A percentile compares a stretch with the other conserved stretches of the same genome.
Conservation (phyloP, 2,329 filamentous ascomycete species). For the Parastagonospora nodorum region DNA sequence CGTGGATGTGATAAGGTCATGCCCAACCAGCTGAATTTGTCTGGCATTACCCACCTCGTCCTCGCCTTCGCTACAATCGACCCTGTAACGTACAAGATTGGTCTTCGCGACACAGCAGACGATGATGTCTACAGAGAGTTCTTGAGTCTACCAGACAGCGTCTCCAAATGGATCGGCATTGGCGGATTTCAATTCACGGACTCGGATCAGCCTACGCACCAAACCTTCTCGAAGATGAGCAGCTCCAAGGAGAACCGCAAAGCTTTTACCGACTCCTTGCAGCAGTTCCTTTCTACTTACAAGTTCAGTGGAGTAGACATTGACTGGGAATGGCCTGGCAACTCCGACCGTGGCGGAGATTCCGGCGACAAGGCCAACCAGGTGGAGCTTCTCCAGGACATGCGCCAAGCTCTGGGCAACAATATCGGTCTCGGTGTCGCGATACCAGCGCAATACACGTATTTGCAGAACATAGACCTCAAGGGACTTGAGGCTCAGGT, state of each 20-base stretch:
- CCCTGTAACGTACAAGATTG: slow-evolving; percentile 36
- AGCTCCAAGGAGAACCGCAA: slow-evolving; percentile 30
- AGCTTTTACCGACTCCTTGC: slow-evolving; percentile 46
- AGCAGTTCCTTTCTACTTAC: slow-evolving; percentile 50
- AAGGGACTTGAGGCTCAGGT: slow-evolving; percentile 31
- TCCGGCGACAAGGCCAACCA: slow-evolving; percentile 40
- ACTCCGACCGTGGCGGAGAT: slow-evolving; percentile 43
- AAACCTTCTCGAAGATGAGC: slow-evolving; percentile 44
- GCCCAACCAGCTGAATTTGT: slow-evolving; percentile 26
- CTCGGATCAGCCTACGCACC: slow-evolving; percentile 37
- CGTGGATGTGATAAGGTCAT: slow-evolving; percentile 26
- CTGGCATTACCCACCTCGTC: slow-evolving; percentile 30
- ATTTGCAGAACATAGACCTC: slow-evolving; percentile 32
- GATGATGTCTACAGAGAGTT: slow-evolving; percentile 25
- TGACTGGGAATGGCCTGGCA: slow-evolving; percentile 51
- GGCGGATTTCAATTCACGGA: slow-evolving; percentile 49
- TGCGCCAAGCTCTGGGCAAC: slow-evolving; percentile 25
- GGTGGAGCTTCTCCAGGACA: slow-evolving; percentile 24
- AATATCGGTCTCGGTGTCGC: slow-evolving; percentile 30
- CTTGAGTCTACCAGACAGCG: slow-evolving; percentile 12
- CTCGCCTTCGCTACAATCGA: slow-evolving; percentile 52
- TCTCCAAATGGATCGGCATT: slow-evolving; percentile 32
- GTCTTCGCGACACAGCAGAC: slow-evolving; percentile 17
- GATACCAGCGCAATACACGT: slow-evolving; percentile 32
- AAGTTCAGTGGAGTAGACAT: slow-evolving; percentile 53